Base-by-base conservation (phyloP, 2,329 filamentous ascomycete species). In the Orbilia brochopaga region DNA sequence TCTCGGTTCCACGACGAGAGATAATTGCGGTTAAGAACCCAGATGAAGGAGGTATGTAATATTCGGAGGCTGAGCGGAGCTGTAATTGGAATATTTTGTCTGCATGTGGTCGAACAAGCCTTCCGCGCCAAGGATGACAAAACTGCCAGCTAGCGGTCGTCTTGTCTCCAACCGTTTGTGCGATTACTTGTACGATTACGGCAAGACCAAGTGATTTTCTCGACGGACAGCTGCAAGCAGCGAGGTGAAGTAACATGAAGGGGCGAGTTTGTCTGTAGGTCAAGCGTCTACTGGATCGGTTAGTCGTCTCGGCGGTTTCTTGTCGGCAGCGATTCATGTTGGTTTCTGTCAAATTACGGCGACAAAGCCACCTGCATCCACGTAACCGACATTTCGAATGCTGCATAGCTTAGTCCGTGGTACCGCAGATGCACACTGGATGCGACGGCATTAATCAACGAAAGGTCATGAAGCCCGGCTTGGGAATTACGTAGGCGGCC, bases 101-200 rank as follows among this genome's bases (percentile, higher is more conserved):
- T 15, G 13, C 11, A 17, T 42, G n/a, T 13, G 11, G 37, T 13
- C 37, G 37, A 42, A 42, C 37, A 42, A 42, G n/a, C 37, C 5
- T 42, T 42, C 32, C 37, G 13, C 37, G 37, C 37, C 37, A 42
- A 42, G 37, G 15, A 42, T 42, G 37, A 42, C 37, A 42, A 42
- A 42, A 2, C 37, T 17, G 37, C 13, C 11, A 13, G 37, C 37
- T 42, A 42, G 15, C 37, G 37, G 5, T 42, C 2, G 13, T 42
- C 2, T 42, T 42, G 11, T 42, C n/a, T 15, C 11, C 3, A 42
- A 42, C 15, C n/a, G 13, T 42, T 13, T 42, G 13, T 42, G 37
- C 37, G 37, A 13, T 42, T 17, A 15, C 13, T 4, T 3, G 37
- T 2, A 17, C 4, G 4, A 42, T 8, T 32, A 32, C 27, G 27